phyloP scores from a whole-genome alignment of 192 early-diverging fungal genomes.

The Diversispora eburnea region DNA sequence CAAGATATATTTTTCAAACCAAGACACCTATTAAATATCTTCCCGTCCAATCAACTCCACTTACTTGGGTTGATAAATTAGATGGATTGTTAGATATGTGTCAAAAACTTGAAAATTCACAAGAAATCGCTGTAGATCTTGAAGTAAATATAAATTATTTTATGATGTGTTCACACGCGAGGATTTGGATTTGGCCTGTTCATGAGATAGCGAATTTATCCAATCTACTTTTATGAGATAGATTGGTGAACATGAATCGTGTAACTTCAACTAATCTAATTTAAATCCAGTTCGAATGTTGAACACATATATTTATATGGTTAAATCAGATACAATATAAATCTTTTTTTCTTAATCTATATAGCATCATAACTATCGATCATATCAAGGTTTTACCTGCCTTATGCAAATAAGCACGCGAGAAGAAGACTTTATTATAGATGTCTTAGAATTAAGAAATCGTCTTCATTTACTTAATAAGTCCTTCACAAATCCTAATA shows the following conservation, averaged over 20 bases:
- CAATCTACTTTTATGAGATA: not conserved
- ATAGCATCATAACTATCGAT: conserved; percentile 87
- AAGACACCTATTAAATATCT: conserved; percentile 50
- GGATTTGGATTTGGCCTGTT: not conserved
- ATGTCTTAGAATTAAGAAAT: conserved; percentile 77
- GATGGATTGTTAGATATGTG: conserved; percentile 65
- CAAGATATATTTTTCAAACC: conserved; percentile 61
- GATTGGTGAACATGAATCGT: not conserved
- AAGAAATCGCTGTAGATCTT: conserved; percentile 90
- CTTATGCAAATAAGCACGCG: conserved; percentile 91
- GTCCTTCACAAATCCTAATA: conserved; percentile 80
- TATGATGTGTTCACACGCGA: not conserved
- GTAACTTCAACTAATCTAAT: not conserved
- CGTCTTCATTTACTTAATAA: conserved; percentile 75
- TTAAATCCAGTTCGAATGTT: no score
- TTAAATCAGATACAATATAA: not conserved
- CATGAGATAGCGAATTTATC: not conserved
- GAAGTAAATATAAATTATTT: conserved; percentile 39
- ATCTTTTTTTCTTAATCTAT: not conserved
- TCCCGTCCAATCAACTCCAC: conserved; percentile 66
- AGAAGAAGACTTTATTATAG: conserved; percentile 83
- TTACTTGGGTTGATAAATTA: conserved; percentile 79
- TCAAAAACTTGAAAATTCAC: conserved; percentile 50
- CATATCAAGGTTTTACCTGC: conserved; percentile 93
- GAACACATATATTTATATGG: not conserved